These are phyloP conservation scores for Citrus inodora DNA, from an alignment of 345 rosid species.

Conservation along the genomic window DNA sequence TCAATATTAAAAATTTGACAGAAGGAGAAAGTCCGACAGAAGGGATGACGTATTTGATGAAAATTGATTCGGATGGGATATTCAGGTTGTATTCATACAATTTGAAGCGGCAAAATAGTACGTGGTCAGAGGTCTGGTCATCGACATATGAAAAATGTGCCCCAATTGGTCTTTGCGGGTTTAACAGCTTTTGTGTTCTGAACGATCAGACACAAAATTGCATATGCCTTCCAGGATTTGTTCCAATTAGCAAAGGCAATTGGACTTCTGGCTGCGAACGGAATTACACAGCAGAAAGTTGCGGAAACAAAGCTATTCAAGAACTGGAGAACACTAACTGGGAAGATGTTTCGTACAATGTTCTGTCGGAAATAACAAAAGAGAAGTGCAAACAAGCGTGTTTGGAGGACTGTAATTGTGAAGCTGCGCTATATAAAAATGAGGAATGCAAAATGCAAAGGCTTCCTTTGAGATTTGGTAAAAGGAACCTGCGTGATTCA, in stretches of 20 bases:
- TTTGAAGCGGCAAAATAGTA: not conserved
- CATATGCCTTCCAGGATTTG: conserved; percentile 21
- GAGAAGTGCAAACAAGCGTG: conserved; percentile 22
- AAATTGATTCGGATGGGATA: not conserved
- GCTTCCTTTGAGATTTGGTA: conserved; percentile 30
- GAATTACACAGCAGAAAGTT: conserved; percentile 10
- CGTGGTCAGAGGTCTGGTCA: not conserved
- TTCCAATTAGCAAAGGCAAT: not conserved
- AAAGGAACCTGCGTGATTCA: not conserved
- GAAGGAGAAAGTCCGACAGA: not conserved
- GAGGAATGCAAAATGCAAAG: conserved; percentile 19
- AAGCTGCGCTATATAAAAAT: conserved; percentile 17
- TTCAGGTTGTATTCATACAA: not conserved
- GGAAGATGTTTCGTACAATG: conserved; percentile 16
- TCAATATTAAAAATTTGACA: not conserved
- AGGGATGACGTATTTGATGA: not conserved
- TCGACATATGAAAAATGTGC: conserved; percentile 9
- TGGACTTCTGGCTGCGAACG: conserved; percentile 23
- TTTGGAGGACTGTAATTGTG: conserved; percentile 26
- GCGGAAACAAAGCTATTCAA: conserved; percentile 1
- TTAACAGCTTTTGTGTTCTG: conserved; percentile 22
- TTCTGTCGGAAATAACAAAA: not conserved
- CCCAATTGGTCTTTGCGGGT: conserved; percentile 24
- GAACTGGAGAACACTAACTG: not conserved
- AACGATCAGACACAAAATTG: conserved; percentile 3